Evolutionary conservation across 495 filamentous ascomycete species (phyloP).

Genomic region (Chaetomidium leptoderma): DNA sequence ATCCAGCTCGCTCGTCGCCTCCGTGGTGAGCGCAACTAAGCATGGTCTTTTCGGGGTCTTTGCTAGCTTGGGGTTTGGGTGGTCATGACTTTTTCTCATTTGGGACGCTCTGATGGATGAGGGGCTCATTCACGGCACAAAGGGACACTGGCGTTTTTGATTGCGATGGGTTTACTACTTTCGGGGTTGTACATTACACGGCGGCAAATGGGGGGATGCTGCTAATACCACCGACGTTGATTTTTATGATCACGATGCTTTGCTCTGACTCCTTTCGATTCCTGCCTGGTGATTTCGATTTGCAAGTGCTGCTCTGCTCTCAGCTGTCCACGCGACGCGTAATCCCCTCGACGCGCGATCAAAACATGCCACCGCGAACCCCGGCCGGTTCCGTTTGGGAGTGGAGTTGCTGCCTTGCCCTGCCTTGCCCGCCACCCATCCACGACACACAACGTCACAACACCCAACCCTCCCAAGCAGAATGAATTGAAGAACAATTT

Average conservation of each 20-base stretch:
- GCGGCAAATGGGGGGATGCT: constrained; percentile 16
- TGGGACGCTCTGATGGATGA: constrained; percentile 28
- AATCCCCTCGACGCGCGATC: neutral
- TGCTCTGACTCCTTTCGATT: neutral
- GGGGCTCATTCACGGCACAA: constrained; percentile 26
- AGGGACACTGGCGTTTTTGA: constrained; percentile 38
- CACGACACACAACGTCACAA: too few species aligned
- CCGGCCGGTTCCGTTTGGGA: too few species aligned
- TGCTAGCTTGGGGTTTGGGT: constrained; percentile 26
- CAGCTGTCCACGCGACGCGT: neutral
- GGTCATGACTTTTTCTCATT: constrained; percentile 35
- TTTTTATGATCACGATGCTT: constrained; percentile 14
- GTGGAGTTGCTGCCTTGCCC: neutral
- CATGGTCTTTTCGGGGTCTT: constrained; percentile 15
- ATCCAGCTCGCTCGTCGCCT: constrained; percentile 96
- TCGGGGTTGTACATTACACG: constrained; percentile 39
- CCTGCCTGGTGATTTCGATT: neutral
- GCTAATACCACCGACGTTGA: constrained; percentile 17
- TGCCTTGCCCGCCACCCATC: neutral
- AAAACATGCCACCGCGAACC: constrained; percentile 2
- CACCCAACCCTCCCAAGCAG: too few species aligned
- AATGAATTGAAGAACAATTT: too few species aligned
- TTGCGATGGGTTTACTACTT: constrained; percentile 32
- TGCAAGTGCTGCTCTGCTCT: neutral
- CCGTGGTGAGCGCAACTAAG: constrained; percentile 82